These are phyloP conservation scores for Musa acuminata DNA, from an alignment of 176 grass and related monocot genomes.

Conservation along the genomic window DNA sequence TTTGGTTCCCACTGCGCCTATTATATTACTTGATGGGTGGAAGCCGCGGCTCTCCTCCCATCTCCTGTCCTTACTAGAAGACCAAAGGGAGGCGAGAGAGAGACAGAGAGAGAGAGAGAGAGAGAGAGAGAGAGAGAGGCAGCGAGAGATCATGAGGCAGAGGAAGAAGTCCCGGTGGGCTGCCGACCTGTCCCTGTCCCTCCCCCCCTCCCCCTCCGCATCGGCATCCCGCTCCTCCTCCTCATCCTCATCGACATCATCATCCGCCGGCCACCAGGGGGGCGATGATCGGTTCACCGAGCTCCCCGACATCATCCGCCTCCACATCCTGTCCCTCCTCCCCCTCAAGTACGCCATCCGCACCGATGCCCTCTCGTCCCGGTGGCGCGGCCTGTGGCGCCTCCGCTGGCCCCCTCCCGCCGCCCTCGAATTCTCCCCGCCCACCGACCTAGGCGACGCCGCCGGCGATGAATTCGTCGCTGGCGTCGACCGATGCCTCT, in stretches of 20 bases:
- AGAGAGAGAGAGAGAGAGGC: neutral
- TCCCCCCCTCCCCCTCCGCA: neutral
- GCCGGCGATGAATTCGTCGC: neutral
- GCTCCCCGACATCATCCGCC: constrained; percentile 33
- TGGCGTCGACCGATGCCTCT: neutral
- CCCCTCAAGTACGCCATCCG: constrained; percentile 42
- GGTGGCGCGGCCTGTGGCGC: constrained; percentile 38
- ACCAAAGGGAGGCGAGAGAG: neutral
- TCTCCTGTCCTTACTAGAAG: constrained; percentile 9
- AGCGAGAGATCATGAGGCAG: neutral
- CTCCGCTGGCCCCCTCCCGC: constrained; percentile 31
- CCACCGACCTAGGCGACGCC: neutral
- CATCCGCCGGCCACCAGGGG: neutral
- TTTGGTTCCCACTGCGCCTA: too few species aligned
- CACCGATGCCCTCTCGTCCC: constrained; percentile 26
- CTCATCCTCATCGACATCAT: neutral
- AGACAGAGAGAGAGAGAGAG: too few species aligned
- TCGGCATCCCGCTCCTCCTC: constrained; percentile 23
- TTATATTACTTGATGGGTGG: too few species aligned
- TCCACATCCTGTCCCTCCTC: constrained; percentile 35
- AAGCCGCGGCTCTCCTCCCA: neutral
- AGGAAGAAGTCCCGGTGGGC: constrained; percentile 13
- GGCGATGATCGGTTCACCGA: constrained; percentile 15
- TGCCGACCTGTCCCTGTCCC: neutral
- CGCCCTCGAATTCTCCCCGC: constrained; percentile 10